These are phyloP conservation scores for Ustilago tritici DNA, from an alignment of 1,284 basidiomycete genomes.

Conservation along the genomic window DNA sequence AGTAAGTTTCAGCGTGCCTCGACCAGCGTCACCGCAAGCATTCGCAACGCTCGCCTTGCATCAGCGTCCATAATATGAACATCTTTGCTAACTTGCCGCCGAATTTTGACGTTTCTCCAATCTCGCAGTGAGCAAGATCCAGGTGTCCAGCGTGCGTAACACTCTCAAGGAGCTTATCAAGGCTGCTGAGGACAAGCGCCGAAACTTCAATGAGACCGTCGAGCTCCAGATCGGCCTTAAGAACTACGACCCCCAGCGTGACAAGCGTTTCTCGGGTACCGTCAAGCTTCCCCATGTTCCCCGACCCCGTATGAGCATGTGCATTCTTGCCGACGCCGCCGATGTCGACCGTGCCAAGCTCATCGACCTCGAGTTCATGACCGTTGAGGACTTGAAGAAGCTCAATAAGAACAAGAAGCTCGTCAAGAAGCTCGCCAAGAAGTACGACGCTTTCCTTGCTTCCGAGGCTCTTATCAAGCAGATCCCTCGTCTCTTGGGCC, in stretches of 20 bases:
- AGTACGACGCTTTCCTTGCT: constrained; percentile 98
- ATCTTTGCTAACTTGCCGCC: not conserved
- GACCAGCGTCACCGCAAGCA: not conserved
- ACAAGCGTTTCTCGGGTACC: constrained; percentile 70
- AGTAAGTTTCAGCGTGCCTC: constrained; percentile 8
- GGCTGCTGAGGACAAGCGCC: constrained; percentile 67
- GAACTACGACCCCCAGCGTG: constrained; percentile 70
- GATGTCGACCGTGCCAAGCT: constrained; percentile 99
- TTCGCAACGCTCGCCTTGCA: not conserved
- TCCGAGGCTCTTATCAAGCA: constrained; percentile 99
- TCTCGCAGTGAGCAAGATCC: constrained; percentile 59
- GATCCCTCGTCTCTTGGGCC: constrained; percentile 98
- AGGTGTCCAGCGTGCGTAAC: constrained; percentile 67
- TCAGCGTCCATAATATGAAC: not conserved
- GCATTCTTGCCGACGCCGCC: constrained; percentile 98
- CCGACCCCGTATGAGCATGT: constrained; percentile 98
- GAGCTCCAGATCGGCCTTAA: constrained; percentile 70
- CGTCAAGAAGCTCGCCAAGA: constrained; percentile 99
- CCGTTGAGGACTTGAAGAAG: constrained; percentile 99
- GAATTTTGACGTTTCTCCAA: not conserved
- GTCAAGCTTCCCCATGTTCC: constrained; percentile 91
- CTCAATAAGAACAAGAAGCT: constrained; percentile 99
- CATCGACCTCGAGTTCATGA: constrained; percentile 96
- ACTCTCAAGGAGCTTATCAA: constrained; percentile 66
- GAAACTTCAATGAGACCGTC: constrained; percentile 70